Percentiles rank a stretch among this genome's conserved stretches.
These are phyloP conservation scores for Talaromyces stipitatus DNA, from an alignment of 495 filamentous ascomycete genomes.

Conservation along the genomic window DNA sequence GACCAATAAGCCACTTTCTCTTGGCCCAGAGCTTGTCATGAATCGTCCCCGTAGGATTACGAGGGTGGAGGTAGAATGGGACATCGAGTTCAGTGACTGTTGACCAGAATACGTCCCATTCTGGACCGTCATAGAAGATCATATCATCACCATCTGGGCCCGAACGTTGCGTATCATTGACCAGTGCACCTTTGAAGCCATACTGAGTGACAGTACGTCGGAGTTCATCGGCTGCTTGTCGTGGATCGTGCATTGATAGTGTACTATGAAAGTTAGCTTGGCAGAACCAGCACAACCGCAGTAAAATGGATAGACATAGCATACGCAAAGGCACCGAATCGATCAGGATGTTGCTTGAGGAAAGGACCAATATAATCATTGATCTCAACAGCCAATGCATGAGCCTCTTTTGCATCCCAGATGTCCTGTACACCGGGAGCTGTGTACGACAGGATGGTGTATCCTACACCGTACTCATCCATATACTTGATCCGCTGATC, in stretches of 20 bases:
- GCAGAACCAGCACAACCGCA: background rate
- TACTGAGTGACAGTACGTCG: constrained; percentile 45
- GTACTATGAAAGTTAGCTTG: constrained; percentile 17
- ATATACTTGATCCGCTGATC: constrained; percentile 41
- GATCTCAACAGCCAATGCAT: constrained; percentile 37
- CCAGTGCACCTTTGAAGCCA: constrained; percentile 51
- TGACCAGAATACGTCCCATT: constrained; percentile 52
- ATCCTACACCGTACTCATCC: constrained; percentile 52
- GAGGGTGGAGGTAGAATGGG: constrained; percentile 56
- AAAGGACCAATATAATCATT: constrained; percentile 52
- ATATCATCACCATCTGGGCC: constrained; percentile 44
- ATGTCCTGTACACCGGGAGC: constrained; percentile 54
- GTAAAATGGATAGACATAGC: background rate
- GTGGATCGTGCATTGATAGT: constrained; percentile 48
- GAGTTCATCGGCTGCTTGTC: constrained; percentile 48
- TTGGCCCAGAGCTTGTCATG: constrained; percentile 43
- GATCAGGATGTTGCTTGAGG: constrained; percentile 40
- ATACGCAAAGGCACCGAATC: constrained; percentile 51
- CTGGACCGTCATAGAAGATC: constrained; percentile 51
- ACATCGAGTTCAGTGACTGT: constrained; percentile 50
- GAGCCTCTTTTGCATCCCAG: constrained; percentile 36
- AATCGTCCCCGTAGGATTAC: constrained; percentile 39
- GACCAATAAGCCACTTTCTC: constrained; percentile 37
- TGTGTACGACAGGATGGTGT: constrained; percentile 50
- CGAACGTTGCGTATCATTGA: constrained; percentile 50